Conservation (phyloP, 805 yeast genomes). For the Saturnispora saitoi region DNA sequence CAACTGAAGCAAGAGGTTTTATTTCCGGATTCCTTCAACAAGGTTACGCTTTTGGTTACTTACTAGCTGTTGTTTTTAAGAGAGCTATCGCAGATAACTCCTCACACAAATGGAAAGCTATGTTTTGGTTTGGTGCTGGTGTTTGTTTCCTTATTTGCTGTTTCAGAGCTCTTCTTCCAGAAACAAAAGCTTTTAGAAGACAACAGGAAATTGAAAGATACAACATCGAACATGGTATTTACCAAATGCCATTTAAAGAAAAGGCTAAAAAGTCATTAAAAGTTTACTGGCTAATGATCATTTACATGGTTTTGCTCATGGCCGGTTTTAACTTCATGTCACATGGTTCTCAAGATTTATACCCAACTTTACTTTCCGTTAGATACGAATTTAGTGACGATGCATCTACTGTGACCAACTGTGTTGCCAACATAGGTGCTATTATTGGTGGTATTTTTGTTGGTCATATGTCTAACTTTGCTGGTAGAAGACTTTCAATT, state of each 20-base stretch:
- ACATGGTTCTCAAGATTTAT: slow-evolving; percentile 57
- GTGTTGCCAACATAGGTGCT: slow-evolving; percentile 53
- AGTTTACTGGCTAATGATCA: slow-evolving; percentile 49
- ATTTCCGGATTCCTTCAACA: slow-evolving; percentile 67
- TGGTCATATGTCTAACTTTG: slow-evolving; percentile 46
- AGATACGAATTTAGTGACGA: slow-evolving; percentile 37
- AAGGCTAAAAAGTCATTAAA: slow-evolving; percentile 31
- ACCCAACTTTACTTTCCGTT: slow-evolving; percentile 44
- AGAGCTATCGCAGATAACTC: slow-evolving; percentile 53
- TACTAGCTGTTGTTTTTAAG: slow-evolving; percentile 55
- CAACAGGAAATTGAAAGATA: slow-evolving; percentile 30
- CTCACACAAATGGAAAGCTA: slow-evolving; percentile 49
- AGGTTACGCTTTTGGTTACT: slow-evolving; percentile 68
- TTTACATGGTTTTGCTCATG: slow-evolving; percentile 52
- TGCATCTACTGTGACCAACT: slow-evolving; percentile 45
- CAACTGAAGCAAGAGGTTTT: slow-evolving; percentile 46
- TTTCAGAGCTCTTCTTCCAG: slow-evolving; percentile 39
- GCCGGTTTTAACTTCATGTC: slow-evolving; percentile 56
- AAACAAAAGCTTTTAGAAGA: slow-evolving; percentile 44
- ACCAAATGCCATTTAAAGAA: slow-evolving; percentile 27
- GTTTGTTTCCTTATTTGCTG: slow-evolving; percentile 34
- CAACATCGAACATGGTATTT: slow-evolving; percentile 25
- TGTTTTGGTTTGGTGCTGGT: slow-evolving; percentile 67
- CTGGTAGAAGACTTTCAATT: slow-evolving; percentile 49
- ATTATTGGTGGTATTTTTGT: slow-evolving; percentile 46